phyloP scores from a whole-genome alignment of 768 basidiomycete genomes.

The Suillus americanus region DNA sequence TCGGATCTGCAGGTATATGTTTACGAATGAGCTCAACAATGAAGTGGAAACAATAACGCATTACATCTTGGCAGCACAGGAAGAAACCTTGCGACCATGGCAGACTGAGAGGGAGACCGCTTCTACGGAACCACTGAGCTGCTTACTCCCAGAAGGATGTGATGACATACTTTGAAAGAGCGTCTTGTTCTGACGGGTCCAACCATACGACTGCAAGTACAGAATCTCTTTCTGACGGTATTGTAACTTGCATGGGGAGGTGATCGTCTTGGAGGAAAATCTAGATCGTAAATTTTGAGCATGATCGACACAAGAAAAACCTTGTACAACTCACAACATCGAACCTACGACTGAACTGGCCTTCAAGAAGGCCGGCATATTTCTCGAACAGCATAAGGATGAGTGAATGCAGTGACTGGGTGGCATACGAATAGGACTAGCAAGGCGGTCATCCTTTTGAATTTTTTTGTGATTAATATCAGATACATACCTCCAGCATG shows the following conservation, averaged over 20 bases:
- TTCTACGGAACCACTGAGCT: conserved; percentile 39
- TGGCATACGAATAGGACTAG: conserved; percentile 86
- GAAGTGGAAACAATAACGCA: background rate
- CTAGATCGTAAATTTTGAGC: conserved; percentile 38
- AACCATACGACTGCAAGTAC: conserved; percentile 88
- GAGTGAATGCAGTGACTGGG: conserved; percentile 77
- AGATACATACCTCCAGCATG: conserved; percentile 76
- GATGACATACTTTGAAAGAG: conserved; percentile 49
- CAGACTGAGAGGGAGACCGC: conserved; percentile 63
- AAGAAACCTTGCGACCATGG: conserved; percentile 98
- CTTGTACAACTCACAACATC: conserved; percentile 57
- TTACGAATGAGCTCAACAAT: background rate
- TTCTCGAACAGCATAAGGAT: conserved; percentile 89
- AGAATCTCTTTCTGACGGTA: conserved; percentile 59
- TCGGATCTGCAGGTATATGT: conserved; percentile 56
- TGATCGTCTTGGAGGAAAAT: conserved; percentile 86
- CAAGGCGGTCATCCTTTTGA: conserved; percentile 10
- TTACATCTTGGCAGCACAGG: conserved; percentile 87
- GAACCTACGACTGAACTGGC: conserved; percentile 78
- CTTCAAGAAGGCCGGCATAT: conserved; percentile 80
- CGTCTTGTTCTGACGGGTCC: conserved; percentile 59
- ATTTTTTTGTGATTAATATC: background rate
- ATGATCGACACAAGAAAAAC: background rate
- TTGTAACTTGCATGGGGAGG: conserved; percentile 78
- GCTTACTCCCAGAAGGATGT: background rate